A percentile compares a stretch with the other conserved stretches of the same genome.
These are phyloP conservation scores for Alternaria tenuissima DNA, from an alignment of 2,329 filamentous ascomycete genomes.

Conservation along the genomic window DNA sequence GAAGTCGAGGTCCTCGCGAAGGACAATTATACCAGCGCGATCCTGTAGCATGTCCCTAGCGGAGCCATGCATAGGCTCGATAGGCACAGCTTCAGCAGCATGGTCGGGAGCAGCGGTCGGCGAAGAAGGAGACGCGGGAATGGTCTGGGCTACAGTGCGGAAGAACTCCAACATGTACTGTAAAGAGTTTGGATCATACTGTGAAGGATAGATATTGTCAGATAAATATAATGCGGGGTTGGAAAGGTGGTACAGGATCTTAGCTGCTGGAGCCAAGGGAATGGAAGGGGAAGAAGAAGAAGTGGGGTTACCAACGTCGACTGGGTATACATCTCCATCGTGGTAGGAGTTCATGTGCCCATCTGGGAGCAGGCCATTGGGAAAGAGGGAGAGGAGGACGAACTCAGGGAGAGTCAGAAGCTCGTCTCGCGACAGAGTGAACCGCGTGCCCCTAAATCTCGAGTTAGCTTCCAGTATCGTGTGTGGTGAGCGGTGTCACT, in stretches of 20 bases:
- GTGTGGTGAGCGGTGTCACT: conserved; percentile 43
- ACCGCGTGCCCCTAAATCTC: conserved; percentile 78
- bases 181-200: conserved; percentile 96
- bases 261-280: conserved; percentile 45
- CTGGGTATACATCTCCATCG: conserved; percentile 93
- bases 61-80: conserved; percentile 75
- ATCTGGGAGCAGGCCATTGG: conserved; percentile 96
- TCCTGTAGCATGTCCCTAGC: conserved; percentile 82
- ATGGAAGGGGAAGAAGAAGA: conserved; percentile 41
- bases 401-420: conserved; percentile 96
- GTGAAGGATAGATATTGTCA: conserved; percentile 62
- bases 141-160: conserved; percentile 94
- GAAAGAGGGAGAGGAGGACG: conserved; percentile 95
- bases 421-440: conserved; percentile 93
- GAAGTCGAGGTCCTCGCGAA: conserved; percentile 96
- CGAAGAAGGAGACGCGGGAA: conserved; percentile 75
- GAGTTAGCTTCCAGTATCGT: conserved; percentile 21
- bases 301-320: conserved; percentile 78
- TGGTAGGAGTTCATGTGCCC: conserved; percentile 93
- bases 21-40: conserved; percentile 93
- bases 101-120: conserved; percentile 59
- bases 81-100: conserved; percentile 64
- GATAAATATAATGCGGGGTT: conserved; percentile 62
- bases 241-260: conserved; percentile 53
- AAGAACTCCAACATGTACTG: conserved; percentile 99